Evolutionary conservation across 2,329 filamentous ascomycete species (phyloP).

Genomic region (Blastomyces parvus): DNA sequence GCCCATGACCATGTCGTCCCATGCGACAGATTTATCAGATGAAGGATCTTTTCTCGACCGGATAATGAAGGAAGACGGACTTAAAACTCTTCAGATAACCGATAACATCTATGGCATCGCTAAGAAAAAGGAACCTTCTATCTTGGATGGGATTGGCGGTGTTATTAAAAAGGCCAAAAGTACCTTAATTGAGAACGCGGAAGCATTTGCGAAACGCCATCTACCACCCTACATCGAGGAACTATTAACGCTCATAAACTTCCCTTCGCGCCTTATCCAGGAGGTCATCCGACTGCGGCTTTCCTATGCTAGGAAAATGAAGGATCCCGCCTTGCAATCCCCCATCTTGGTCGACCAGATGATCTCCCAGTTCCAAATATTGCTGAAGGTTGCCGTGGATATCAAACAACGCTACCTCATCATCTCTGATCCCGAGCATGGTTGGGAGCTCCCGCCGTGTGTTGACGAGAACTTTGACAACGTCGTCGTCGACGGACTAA

Average conservation of each 20-base stretch:
- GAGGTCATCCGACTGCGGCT: constrained; percentile 91
- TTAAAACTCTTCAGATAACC: constrained; percentile 83
- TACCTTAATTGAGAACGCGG: constrained; percentile 77
- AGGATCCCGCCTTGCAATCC: constrained; percentile 84
- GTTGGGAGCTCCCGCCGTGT: constrained; percentile 91
- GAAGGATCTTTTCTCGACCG: constrained; percentile 91
- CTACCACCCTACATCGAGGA: constrained; percentile 95
- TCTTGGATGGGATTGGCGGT: constrained; percentile 71
- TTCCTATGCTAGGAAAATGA: constrained; percentile 88
- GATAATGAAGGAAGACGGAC: constrained; percentile 87
- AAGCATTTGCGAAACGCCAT: constrained; percentile 76
- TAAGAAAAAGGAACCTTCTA: constrained; percentile 53
- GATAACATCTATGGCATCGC: constrained; percentile 25
- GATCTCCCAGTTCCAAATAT: constrained; percentile 90
- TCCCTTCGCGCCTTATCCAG: constrained; percentile 88
- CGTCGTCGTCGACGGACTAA: constrained; percentile 82
- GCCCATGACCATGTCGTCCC: constrained; percentile 58
- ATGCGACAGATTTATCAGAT: constrained; percentile 66
- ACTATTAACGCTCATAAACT: constrained; percentile 89
- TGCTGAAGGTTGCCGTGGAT: constrained; percentile 80
- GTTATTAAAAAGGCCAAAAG: constrained; percentile 91
- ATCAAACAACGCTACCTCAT: constrained; percentile 84
- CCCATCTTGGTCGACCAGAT: constrained; percentile 94
- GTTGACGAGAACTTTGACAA: constrained; percentile 95
- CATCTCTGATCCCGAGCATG: constrained; percentile 76